phyloP scores from a whole-genome alignment of 2,329 filamentous ascomycete genomes.

The Ascochyta viciae-villosae region DNA sequence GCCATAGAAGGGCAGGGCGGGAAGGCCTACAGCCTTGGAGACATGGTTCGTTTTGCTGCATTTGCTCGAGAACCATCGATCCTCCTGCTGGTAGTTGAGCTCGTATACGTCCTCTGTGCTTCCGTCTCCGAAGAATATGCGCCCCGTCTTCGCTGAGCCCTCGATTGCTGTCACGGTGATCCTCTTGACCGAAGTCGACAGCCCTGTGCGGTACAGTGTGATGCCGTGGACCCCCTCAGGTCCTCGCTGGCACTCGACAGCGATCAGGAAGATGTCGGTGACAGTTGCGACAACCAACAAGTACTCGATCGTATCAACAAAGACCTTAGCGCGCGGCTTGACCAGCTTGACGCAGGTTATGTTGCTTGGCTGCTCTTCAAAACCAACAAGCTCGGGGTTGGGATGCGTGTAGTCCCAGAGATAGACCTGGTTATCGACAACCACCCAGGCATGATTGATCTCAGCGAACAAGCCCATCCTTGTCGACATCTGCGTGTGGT shows the following conservation, averaged over 20 bases:
- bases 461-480: slow-evolving; percentile 95
- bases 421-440: slow-evolving; percentile 94
- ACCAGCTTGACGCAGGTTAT: slow-evolving; percentile 93
- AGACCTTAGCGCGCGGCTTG: slow-evolving; percentile 84
- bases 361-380: slow-evolving; percentile 84
- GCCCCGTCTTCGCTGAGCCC: slow-evolving; percentile 77
- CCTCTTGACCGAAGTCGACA: slow-evolving; percentile 79
- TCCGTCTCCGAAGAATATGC: slow-evolving; percentile 89
- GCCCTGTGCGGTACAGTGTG: slow-evolving; percentile 85
- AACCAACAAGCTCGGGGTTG: slow-evolving; percentile 90
- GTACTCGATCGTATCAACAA: slow-evolving; percentile 83
- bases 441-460: slow-evolving; percentile 93
- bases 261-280: slow-evolving; percentile 84
- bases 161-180: slow-evolving; percentile 79
- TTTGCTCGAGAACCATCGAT: slow-evolving; percentile 92
- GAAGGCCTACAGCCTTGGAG: slow-evolving; percentile 72
- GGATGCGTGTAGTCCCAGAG: slow-evolving; percentile 96
- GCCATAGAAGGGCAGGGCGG: slow-evolving; percentile 45
- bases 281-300: slow-evolving; percentile 89
- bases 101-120: slow-evolving; percentile 89
- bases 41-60: slow-evolving; percentile 89
- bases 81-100: slow-evolving; percentile 94
- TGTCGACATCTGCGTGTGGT: slow-evolving; percentile 85
- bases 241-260: slow-evolving; percentile 72
- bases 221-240: slow-evolving; percentile 74